Conservation (phyloP, 2,329 filamentous ascomycete genomes). For the Monilinia vaccinii-corymbosi region DNA sequence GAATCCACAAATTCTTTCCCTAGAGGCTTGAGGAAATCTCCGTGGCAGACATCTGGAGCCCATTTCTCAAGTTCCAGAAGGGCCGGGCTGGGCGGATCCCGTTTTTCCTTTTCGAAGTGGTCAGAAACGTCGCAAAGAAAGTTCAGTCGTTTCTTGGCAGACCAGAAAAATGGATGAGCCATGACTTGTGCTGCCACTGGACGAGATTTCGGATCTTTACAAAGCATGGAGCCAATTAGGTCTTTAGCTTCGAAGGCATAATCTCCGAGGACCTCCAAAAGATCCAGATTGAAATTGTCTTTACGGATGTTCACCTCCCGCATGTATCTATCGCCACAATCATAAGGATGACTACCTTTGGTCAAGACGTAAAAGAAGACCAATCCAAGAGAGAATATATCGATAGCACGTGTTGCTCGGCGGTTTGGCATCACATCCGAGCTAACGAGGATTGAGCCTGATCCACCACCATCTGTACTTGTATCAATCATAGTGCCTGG, state of each 20-base stretch:
- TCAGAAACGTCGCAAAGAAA: constrained; percentile 97
- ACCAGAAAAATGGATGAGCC: constrained; percentile 96
- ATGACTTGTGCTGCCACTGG: constrained; percentile 73
- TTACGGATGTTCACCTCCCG: constrained; percentile 96
- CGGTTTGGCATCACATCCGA: constrained; percentile 54
- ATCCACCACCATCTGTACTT: constrained; percentile 52
- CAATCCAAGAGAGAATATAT: constrained; percentile 93
- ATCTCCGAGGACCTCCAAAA: constrained; percentile 67
- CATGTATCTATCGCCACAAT: constrained; percentile 90
- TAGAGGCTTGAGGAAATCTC: constrained; percentile 70
- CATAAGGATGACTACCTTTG: constrained; percentile 84
- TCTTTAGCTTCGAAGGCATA: constrained; percentile 82
- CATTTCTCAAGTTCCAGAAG: constrained; percentile 51
- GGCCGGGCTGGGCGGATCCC: constrained; percentile 66
- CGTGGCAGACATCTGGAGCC: constrained; percentile 45
- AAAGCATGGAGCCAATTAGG: constrained; percentile 72
- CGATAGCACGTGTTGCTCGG: constrained; percentile 88
- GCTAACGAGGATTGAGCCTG: constrained; percentile 47
- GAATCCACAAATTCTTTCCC: constrained; percentile 80
- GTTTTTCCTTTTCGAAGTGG: constrained; percentile 86
- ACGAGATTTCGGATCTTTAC: constrained; percentile 43
- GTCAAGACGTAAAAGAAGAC: constrained; percentile 99
- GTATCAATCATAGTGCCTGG: constrained; percentile 39
- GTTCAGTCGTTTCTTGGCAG: constrained; percentile 73
- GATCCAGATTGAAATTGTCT: constrained; percentile 63